Base-by-base conservation (phyloP, 2,329 filamentous ascomycete genomes). In the Daldinia sp. region DNA sequence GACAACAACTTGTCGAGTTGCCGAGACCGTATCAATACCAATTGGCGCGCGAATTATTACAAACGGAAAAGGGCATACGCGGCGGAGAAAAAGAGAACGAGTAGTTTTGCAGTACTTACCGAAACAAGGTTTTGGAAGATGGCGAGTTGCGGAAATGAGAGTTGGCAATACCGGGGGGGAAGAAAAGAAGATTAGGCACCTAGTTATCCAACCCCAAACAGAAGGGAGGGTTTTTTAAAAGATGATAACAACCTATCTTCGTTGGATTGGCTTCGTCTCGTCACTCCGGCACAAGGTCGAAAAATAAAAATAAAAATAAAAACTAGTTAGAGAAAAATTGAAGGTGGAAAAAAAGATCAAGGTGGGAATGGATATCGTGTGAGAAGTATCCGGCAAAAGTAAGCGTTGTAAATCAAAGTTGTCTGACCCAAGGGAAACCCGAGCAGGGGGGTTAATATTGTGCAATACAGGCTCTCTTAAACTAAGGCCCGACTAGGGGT, bases 321-420 rank as follows among this genome's bases (percentile, higher is more conserved):
- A 57, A 29, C 34, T 53, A 48, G 49, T 21, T 50, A 45, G 55
- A 35, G 54, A 64, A 57, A 62, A 32, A 54, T 51, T 65, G 48
- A 60, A 61, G 55, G 62, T 56, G 60, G 62, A 49, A 58, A 62
- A 30, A 19, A 53, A 56, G 60, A 63, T 63, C 41, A n/a, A n/a
- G n/a, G 62, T 56, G 60, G 62, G 53, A 58, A 62, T 32, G 25
- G 56, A 56, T 63, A 63, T 63, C 41, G 43, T 58, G 59, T 63
- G 53, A 55, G 47, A 63, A 52, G 45, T 52, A 63, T 61, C 65
- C 65, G 65, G 65, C 65, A 68, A 68, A 68, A 68, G 62, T 68
- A 68, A 68, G 65, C 65, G 58, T 63, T 66, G 56, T 66, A 39
- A 65, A 66, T 68, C 54, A 64, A 68, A 66, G 65, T 67, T 68